These are phyloP conservation scores for Funneliformis geosporum DNA, from an alignment of 192 early-diverging fungal genomes.

Conservation along the genomic window DNA sequence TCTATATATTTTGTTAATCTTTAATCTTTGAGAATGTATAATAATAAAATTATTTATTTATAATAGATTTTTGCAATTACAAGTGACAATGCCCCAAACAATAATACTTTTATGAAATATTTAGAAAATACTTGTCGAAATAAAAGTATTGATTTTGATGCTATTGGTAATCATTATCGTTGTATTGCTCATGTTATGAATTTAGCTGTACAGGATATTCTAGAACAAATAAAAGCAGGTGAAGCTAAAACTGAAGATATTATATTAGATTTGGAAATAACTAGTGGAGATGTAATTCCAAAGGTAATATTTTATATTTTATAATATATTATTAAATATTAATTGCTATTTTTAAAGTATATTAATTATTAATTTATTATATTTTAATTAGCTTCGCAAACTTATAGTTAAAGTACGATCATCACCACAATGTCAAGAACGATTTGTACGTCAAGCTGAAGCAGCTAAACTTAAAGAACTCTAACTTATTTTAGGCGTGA, in stretches of 20 bases:
- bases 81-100: no score
- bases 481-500: neutral
- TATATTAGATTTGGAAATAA: no score
- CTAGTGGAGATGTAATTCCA: no score
- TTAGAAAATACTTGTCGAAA: neutral
- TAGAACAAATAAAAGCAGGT: no score
- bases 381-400: no score
- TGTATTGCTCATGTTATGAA: conserved; percentile 14
- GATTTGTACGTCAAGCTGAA: neutral
- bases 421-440: conserved; percentile 5
- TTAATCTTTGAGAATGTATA: no score
- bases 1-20: neutral
- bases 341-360: no score
- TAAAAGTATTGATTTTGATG: neutral
- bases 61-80: neutral
- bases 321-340: no score
- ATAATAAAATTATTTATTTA: no score
- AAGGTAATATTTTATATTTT: no score
- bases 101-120: conserved; percentile 14
- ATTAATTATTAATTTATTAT: no score
- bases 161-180: neutral
- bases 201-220: neutral
- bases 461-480: neutral
- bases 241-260: no score
- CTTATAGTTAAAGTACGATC: conserved; percentile 14